These are phyloP conservation scores for Auriculariales sp. DNA, from an alignment of 768 basidiomycete genomes.

Conservation along the genomic window DNA sequence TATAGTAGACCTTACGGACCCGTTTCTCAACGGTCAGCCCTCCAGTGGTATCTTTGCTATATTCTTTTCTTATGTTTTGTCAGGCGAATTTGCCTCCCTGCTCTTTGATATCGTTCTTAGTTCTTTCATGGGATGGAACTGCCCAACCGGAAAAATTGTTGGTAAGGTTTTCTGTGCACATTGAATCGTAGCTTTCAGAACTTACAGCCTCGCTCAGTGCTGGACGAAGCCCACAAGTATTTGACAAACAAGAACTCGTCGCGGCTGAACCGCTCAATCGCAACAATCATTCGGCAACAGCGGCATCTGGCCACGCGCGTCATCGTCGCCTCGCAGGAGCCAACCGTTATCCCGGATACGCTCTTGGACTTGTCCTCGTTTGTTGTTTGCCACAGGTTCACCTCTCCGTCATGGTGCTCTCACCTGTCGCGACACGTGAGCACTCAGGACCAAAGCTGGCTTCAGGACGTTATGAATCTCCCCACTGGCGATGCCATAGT, in stretches of 20 bases:
- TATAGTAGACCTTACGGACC: conserved; percentile 58
- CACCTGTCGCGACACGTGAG: conserved; percentile 49
- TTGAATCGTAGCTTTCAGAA: background rate
- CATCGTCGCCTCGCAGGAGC: conserved; percentile 66
- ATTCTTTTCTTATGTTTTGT: background rate
- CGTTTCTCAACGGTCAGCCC: conserved; percentile 38
- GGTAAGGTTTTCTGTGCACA: background rate
- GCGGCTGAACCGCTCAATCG: conserved; percentile 42
- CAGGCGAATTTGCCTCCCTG: background rate
- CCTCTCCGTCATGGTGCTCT: conserved; percentile 63
- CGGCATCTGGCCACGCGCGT: conserved; percentile 63
- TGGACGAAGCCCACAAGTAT: conserved; percentile 74
- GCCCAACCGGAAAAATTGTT: conserved; percentile 1
- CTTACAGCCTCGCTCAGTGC: conserved; percentile 19
- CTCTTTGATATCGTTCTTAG: conserved; percentile 4
- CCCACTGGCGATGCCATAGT: conserved; percentile 3
- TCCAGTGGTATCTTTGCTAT: background rate
- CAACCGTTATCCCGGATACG: conserved; percentile 55
- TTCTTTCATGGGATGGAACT: conserved; percentile 1
- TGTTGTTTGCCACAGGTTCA: conserved; percentile 56
- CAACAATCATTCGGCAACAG: conserved; percentile 53
- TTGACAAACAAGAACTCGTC: conserved; percentile 32
- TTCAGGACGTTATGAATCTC: conserved; percentile 4
- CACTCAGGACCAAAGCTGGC: background rate
- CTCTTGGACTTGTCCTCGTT: conserved; percentile 54